Conservation (phyloP, 495 filamentous ascomycete genomes). For the Neurospora sp. region DNA sequence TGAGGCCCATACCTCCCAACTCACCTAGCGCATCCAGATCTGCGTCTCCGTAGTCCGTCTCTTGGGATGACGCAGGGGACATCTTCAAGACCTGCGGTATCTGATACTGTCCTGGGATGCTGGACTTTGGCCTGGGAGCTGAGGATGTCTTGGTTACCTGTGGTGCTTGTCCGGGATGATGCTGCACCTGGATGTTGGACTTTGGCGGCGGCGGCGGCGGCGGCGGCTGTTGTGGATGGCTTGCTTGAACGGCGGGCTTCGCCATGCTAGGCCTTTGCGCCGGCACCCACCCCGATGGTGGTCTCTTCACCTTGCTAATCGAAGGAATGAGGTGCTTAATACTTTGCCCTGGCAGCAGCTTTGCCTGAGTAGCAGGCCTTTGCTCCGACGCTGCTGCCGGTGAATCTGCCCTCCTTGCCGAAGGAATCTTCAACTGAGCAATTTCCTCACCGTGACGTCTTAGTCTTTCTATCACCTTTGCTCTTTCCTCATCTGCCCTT, state of each 20-base stretch:
- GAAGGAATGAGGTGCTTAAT: not conserved
- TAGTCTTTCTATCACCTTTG: not conserved
- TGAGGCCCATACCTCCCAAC: not conserved
- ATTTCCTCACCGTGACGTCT: not conserved
- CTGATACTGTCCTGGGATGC: not conserved
- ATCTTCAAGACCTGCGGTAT: not conserved
- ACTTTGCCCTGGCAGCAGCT: not conserved
- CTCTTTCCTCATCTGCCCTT: not conserved
- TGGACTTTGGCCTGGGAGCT: not conserved
- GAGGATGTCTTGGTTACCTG: not conserved
- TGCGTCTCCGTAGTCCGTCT: slow-evolving; percentile 32
- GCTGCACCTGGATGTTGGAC: not conserved
- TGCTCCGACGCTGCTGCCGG: not conserved
- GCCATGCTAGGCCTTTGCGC: not conserved
- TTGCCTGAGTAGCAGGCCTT: not conserved
- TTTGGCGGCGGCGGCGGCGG: not conserved
- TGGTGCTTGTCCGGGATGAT: not conserved
- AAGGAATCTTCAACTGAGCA: not conserved
- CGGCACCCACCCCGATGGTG: not conserved
- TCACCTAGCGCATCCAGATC: slow-evolving; percentile 22
- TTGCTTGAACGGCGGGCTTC: not conserved
- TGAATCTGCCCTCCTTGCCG: not conserved
- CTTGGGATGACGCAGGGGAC: slow-evolving; percentile 19
- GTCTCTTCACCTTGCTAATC: not conserved
- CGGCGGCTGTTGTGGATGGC: not conserved